phyloP scores from a whole-genome alignment of 2,329 filamentous ascomycete genomes.

The Thelonectria discophora region DNA sequence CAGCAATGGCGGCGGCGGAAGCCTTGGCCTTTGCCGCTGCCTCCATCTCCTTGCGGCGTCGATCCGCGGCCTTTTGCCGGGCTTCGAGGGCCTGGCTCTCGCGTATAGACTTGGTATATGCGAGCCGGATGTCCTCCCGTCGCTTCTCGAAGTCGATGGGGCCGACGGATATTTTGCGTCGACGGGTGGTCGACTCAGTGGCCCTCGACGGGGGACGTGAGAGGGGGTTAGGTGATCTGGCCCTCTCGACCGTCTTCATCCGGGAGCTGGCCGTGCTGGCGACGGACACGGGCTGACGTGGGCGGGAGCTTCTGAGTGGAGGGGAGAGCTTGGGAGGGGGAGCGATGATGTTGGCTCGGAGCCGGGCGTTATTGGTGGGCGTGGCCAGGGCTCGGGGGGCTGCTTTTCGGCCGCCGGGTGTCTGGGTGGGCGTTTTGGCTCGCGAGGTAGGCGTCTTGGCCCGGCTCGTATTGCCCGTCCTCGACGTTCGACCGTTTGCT shows the following conservation, averaged over 20 bases:
- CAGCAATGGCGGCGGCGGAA: constrained; percentile 35
- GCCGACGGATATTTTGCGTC: constrained; percentile 69
- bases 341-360: constrained; percentile 78
- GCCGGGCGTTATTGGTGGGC: constrained; percentile 63
- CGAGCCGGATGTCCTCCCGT: constrained; percentile 82
- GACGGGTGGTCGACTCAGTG: constrained; percentile 50
- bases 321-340: constrained; percentile 79
- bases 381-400: constrained; percentile 54
- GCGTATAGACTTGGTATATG: constrained; percentile 84
- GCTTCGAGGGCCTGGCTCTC: constrained; percentile 72
- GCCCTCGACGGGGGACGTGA: constrained; percentile 44
- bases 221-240: constrained; percentile 55
- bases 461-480: constrained; percentile 48
- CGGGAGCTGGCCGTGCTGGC: constrained; percentile 77
- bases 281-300: constrained; percentile 79
- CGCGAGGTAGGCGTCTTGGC: constrained; percentile 53
- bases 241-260: constrained; percentile 69
- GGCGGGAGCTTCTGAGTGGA: constrained; percentile 80
- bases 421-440: constrained; percentile 55
- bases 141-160: constrained; percentile 87
- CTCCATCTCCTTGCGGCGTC: constrained; percentile 61
- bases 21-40: constrained; percentile 55
- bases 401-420: constrained; percentile 48
- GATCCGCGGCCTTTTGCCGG: constrained; percentile 61
- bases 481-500: constrained; percentile 52